These are phyloP conservation scores for Leccinum boreale DNA, from an alignment of 768 basidiomycete genomes.

Conservation along the genomic window DNA sequence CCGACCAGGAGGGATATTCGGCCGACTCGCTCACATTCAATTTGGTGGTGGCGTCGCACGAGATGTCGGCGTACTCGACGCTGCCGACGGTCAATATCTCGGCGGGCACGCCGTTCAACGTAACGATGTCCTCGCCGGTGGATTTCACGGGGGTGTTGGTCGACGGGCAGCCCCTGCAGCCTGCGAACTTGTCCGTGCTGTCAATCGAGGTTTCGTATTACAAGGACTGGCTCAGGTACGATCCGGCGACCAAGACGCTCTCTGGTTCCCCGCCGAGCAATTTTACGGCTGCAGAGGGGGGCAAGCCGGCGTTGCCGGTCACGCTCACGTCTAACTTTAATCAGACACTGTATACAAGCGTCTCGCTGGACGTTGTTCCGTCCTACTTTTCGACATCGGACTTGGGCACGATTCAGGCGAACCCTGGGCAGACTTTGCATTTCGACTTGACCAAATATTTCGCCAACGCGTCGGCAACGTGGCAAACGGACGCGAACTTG, in stretches of 20 bases:
- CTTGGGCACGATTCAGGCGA: constrained; percentile 54
- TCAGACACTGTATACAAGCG: constrained; percentile 60
- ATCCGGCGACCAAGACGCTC: constrained; percentile 51
- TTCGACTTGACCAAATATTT: constrained; percentile 58
- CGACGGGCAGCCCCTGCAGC: constrained; percentile 56
- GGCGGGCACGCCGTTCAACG: constrained; percentile 46
- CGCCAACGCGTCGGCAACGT: constrained; percentile 41
- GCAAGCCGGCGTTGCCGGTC: constrained; percentile 49
- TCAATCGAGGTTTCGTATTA: constrained; percentile 56
- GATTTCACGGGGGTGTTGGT: constrained; percentile 65
- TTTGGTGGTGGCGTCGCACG: constrained; percentile 64
- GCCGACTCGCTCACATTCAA: constrained; percentile 59
- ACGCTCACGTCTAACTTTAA: constrained; percentile 62
- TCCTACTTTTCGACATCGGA: constrained; percentile 65
- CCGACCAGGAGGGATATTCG: constrained; percentile 71
- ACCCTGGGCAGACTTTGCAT: constrained; percentile 46
- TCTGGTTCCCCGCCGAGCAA: constrained; percentile 60
- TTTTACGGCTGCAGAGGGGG: constrained; percentile 31
- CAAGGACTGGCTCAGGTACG: constrained; percentile 59
- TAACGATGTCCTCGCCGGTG: constrained; percentile 48
- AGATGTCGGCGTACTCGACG: constrained; percentile 49
- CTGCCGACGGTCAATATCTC: constrained; percentile 75
- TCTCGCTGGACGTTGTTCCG: constrained; percentile 63
- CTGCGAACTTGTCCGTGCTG: constrained; percentile 54
- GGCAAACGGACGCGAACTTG: constrained; percentile 45